Percentiles rank a stretch among this genome's conserved stretches.
These are phyloP conservation scores for Candida albicans DNA, from an alignment of 1,139 yeast species.

Conservation along the genomic window DNA sequence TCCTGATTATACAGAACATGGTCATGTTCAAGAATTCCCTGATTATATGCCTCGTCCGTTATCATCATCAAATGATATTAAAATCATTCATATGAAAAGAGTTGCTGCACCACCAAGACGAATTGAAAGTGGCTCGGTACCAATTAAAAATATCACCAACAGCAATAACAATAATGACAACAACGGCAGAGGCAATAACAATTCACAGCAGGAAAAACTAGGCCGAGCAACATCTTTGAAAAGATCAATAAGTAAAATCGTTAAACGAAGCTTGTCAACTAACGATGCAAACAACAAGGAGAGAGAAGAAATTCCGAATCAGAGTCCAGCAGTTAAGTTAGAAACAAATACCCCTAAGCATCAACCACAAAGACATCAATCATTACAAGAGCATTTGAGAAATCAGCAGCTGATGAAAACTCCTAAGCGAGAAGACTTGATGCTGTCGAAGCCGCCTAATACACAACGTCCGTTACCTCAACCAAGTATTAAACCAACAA, in stretches of 20 bases:
- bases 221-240: conserved; percentile 8
- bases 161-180: neutral
- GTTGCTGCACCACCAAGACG: conserved; percentile 2
- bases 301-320: neutral
- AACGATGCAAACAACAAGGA: conserved; percentile 6
- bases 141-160: neutral
- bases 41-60: conserved; percentile 14
- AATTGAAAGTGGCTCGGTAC: neutral
- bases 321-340: conserved; percentile 2
- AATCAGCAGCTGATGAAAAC: conserved; percentile 5
- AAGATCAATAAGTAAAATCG: conserved; percentile 11
- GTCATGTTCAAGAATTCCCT: conserved; percentile 4
- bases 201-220: neutral
- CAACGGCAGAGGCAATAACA: neutral
- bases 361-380: conserved; percentile 10
- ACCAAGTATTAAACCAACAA: conserved; percentile 7
- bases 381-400: conserved; percentile 6
- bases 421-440: conserved; percentile 1
- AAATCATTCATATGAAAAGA: conserved; percentile 4
- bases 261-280: conserved; percentile 11
- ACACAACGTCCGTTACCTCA: conserved; percentile 1
- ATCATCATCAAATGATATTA: conserved; percentile 8
- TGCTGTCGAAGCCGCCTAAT: neutral
- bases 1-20: conserved; percentile 10
- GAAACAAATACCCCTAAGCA: conserved; percentile 4